A percentile compares a stretch with the other conserved stretches of the same genome.
Evolutionary conservation across 2,329 filamentous ascomycete species (phyloP).

Genomic region (Massarina eburnea): DNA sequence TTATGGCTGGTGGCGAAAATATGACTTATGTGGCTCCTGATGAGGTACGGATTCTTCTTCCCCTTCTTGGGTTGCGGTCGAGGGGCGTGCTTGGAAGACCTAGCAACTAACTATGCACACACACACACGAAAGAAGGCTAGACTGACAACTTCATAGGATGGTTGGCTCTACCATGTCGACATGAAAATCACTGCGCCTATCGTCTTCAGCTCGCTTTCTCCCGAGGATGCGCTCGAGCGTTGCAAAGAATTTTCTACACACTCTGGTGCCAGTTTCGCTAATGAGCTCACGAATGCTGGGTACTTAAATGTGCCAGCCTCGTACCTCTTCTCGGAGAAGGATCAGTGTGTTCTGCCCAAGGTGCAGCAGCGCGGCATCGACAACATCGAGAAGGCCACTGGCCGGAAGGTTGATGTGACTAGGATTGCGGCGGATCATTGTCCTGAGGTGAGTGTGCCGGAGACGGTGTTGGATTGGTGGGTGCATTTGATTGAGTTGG

Average conservation of each 20-base stretch:
- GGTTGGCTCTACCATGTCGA: slow-evolving; percentile 13
- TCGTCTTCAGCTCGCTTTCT: slow-evolving; percentile 21
- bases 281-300: slow-evolving; percentile 42
- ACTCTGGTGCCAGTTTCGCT: slow-evolving; percentile 40
- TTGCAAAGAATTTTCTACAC: slow-evolving; percentile 22
- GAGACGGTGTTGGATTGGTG: slow-evolving; percentile 32
- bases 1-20: slow-evolving; percentile 2
- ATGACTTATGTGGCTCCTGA: slow-evolving; percentile 5
- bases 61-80: background rate
- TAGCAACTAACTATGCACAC: background rate
- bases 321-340: slow-evolving; percentile 44
- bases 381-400: slow-evolving; percentile 39
- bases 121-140: background rate
- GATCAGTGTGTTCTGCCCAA: slow-evolving; percentile 38
- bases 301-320: slow-evolving; percentile 46
- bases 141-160: background rate
- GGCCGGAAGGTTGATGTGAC: slow-evolving; percentile 45
- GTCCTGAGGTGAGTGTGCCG: slow-evolving; percentile 27
- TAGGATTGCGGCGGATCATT: slow-evolving; percentile 40
- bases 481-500: slow-evolving; percentile 14
- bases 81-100: too few species aligned
- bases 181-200: slow-evolving; percentile 3
- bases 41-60: slow-evolving; percentile 9
- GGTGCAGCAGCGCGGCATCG: slow-evolving; percentile 37
- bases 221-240: slow-evolving; percentile 13